Evolutionary conservation across 2,329 filamentous ascomycete genomes (phyloP).

Genomic region (Scedosporium boydii): DNA sequence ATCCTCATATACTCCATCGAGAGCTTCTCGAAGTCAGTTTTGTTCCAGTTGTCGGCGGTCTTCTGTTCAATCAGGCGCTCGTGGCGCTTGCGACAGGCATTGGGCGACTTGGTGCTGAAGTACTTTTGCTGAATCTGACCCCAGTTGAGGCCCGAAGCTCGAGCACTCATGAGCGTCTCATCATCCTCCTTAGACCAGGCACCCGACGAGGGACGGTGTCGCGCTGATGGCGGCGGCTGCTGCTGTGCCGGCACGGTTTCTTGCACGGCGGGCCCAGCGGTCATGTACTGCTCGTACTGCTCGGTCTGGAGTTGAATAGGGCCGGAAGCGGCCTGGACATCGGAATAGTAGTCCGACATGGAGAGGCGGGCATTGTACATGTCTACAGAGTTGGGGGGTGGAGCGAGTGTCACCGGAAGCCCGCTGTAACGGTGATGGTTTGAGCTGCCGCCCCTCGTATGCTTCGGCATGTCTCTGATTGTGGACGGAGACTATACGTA

Average conservation of each 20-base stretch:
- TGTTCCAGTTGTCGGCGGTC: constrained; percentile 70
- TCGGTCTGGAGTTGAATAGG: constrained; percentile 18
- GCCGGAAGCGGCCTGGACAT: constrained; percentile 18
- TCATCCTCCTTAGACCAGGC: constrained; percentile 71
- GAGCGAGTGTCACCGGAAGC: constrained; percentile 29
- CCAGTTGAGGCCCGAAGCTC: constrained; percentile 74
- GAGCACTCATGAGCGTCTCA: constrained; percentile 59
- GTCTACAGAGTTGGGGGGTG: constrained; percentile 26
- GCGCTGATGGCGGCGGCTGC: constrained; percentile 18
- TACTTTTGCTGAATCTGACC: constrained; percentile 65
- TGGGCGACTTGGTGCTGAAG: constrained; percentile 69
- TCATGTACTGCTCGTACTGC: constrained; percentile 5
- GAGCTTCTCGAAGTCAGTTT: constrained; percentile 61
- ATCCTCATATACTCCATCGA: constrained; percentile 71
- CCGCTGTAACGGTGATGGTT: constrained; percentile 14
- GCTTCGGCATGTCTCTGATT: constrained; percentile 33
- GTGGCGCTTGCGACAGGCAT: constrained; percentile 83
- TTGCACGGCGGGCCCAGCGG: constrained; percentile 17
- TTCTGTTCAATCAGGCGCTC: constrained; percentile 72
- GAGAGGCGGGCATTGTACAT: constrained; percentile 31
- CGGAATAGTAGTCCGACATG: constrained; percentile 28
- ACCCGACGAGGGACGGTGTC: constrained; percentile 48
- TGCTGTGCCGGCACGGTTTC: constrained; percentile 22
- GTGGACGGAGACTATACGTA: not conserved
- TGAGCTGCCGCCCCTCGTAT: constrained; percentile 30